Evolutionary conservation across 768 basidiomycete species (phyloP).

Genomic region (Suillus hirtellus): DNA sequence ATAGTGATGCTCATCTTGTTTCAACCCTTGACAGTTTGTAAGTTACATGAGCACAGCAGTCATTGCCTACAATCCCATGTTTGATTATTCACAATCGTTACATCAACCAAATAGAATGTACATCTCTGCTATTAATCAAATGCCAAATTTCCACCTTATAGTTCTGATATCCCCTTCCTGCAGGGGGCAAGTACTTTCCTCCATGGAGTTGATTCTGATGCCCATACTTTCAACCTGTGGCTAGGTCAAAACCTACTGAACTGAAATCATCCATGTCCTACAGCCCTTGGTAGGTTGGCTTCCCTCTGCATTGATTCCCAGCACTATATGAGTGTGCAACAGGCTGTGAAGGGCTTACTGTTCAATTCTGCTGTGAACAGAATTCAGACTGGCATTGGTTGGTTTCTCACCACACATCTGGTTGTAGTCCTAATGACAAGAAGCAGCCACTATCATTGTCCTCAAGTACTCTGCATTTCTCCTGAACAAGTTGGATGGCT

Average conservation of each 20-base stretch:
- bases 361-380: neutral
- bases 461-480: no score
- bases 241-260: fast-evolving
- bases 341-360: neutral
- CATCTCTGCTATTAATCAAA: neutral
- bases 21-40: neutral
- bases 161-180: neutral
- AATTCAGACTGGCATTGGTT: neutral
- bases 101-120: neutral
- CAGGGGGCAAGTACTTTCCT: neutral
- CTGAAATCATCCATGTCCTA: neutral
- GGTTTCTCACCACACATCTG: neutral
- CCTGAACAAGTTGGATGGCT: no score
- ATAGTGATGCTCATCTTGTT: neutral
- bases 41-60: neutral
- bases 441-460: no score
- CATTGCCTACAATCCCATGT: neutral
- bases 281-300: neutral
- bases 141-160: neutral
- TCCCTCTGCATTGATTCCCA: neutral
- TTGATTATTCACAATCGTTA: neutral
- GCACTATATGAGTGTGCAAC: neutral
- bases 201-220: neutral
- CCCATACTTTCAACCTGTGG: neutral
- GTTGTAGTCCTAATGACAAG: no score